Evolutionary conservation across 495 filamentous ascomycete genomes (phyloP), one percentile per base, ranked within the genome.

Genomic region (Extremus antarcticus): DNA sequence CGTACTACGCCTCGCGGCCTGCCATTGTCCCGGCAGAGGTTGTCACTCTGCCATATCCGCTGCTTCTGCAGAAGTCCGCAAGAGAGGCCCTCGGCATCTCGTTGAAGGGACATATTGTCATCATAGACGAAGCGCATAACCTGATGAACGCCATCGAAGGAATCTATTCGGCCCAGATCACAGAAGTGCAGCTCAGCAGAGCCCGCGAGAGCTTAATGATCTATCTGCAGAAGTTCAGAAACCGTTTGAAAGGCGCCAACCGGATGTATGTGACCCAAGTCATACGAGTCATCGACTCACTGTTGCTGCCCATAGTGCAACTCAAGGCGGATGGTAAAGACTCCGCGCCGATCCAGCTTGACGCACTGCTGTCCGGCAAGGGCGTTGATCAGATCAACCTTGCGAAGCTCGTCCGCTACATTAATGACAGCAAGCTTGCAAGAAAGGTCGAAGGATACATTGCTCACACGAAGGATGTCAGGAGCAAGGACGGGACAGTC

Each of bases 91-190:
- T 98, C 2, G 81, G 82, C 29, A 77, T 98, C 20, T 92, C 86
- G 25, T 69, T 98, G 10, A 89, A 90, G 61, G 84, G 80, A 7
- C 90, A 95, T 66, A 76, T 97, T 1, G 79, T 98, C 21, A 85
- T 98, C 43, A 87, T 98, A 58, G 92, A 98, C 63, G 92, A 98
- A 71, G 92, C 94, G 0, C 92, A 98, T 65, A 98, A 98, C 66
- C 78, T 98, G 25, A 96, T 96, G 82, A 90, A 95, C 67, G 87
- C 91, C 1, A 90, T 98, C 43, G 78, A 87, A 0, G 84, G 81
- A 21, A 91, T 95, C 50, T 80, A 97, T 64, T 94, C 92, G 1
- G 78, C 87, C 3, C 78, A 83, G 39, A 76, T 97, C 23, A 80
- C 82, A 10, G 73, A 91, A 3, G 66, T 65, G 21, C 90, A 96